These are phyloP conservation scores for Botrytis sinoallii DNA, from an alignment of 2,329 filamentous ascomycete species.

Conservation along the genomic window DNA sequence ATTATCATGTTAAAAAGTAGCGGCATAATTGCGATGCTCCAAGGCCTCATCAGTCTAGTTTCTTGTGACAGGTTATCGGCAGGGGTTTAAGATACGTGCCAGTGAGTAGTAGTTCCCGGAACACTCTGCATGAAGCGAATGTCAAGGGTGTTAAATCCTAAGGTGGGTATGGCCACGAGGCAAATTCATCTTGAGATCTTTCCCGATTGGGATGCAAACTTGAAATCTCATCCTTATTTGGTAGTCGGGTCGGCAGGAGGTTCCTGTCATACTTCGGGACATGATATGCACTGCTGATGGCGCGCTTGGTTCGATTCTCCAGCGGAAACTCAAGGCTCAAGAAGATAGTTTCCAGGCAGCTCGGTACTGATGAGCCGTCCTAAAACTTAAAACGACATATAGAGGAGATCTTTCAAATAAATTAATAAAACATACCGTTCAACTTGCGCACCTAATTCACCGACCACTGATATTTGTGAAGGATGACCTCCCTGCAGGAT, in stretches of 20 bases:
- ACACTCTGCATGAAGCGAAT: slow-evolving; percentile 12
- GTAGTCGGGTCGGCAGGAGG: slow-evolving; percentile 4
- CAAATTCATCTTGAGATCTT: slow-evolving; percentile 15
- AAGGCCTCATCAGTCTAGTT: not conserved
- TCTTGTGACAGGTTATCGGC: slow-evolving; percentile 1
- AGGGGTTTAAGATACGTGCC: slow-evolving; percentile 6
- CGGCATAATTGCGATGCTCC: not conserved
- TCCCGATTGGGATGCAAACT: slow-evolving; percentile 19
- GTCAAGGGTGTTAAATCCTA: slow-evolving; percentile 7
- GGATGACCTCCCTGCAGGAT: slow-evolving; percentile 23
- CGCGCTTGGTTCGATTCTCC: slow-evolving; percentile 19
- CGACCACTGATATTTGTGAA: slow-evolving; percentile 21
- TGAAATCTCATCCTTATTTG: slow-evolving; percentile 5
- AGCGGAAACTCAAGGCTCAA: not conserved
- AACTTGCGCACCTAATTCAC: slow-evolving; percentile 18
- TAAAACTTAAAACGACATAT: slow-evolving; percentile 18
- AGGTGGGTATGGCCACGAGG: slow-evolving; percentile 19
- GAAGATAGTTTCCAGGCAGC: slow-evolving; percentile 19
- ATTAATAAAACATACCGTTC: slow-evolving; percentile 36
- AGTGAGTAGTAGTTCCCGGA: slow-evolving; percentile 11
- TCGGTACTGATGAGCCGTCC: slow-evolving; percentile 34
- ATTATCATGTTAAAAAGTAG: slow-evolving; percentile 5
- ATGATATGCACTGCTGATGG: slow-evolving; percentile 33
- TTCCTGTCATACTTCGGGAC: slow-evolving; percentile 23
- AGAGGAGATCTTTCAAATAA: slow-evolving; percentile 29